Evolutionary conservation across 2,329 filamentous ascomycete species (phyloP).

Genomic region (Fusarium illudens): DNA sequence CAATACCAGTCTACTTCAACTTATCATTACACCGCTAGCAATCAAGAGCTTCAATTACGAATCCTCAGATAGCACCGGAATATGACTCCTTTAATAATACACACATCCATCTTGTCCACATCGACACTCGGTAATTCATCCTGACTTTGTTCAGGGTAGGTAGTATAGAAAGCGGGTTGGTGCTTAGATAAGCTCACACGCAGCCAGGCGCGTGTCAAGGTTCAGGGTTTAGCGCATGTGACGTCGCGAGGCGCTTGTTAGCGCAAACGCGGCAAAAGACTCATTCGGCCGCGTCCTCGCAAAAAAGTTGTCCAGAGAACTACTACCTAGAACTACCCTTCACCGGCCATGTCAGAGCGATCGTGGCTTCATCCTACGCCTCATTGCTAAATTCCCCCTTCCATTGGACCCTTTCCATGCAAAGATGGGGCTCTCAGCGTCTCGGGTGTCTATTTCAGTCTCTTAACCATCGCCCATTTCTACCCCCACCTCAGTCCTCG

Average conservation of each 20-base stretch:
- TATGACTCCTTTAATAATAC: too few relatives aligned
- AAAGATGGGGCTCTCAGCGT: slow-evolving; percentile 42
- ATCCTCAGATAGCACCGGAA: too few relatives aligned
- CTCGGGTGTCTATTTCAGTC: slow-evolving; percentile 27
- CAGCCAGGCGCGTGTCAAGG: not conserved
- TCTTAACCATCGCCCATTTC: slow-evolving; percentile 12
- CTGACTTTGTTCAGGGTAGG: slow-evolving; percentile 22
- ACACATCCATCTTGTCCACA: too few relatives aligned
- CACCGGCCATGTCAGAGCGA: slow-evolving; percentile 6
- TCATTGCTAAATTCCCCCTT: not conserved
- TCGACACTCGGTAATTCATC: too few relatives aligned
- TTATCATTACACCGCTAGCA: too few relatives aligned
- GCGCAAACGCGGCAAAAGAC: slow-evolving; percentile 26
- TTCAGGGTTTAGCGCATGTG: slow-evolving; percentile 16
- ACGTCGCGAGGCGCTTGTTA: slow-evolving; percentile 16
- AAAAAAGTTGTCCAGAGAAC: slow-evolving; percentile 15
- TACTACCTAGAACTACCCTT: not conserved
- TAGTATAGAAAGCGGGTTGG: too few relatives aligned
- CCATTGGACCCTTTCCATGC: slow-evolving; percentile 39
- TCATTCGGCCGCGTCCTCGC: slow-evolving; percentile 25
- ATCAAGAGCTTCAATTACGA: too few relatives aligned
- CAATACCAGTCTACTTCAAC: too few relatives aligned
- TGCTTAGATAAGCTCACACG: not conserved
- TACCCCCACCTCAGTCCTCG: not conserved
- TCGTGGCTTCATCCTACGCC: slow-evolving; percentile 4